phyloP scores from a whole-genome alignment of 1,284 basidiomycete species.

The Lentinula novae-zelandiae region DNA sequence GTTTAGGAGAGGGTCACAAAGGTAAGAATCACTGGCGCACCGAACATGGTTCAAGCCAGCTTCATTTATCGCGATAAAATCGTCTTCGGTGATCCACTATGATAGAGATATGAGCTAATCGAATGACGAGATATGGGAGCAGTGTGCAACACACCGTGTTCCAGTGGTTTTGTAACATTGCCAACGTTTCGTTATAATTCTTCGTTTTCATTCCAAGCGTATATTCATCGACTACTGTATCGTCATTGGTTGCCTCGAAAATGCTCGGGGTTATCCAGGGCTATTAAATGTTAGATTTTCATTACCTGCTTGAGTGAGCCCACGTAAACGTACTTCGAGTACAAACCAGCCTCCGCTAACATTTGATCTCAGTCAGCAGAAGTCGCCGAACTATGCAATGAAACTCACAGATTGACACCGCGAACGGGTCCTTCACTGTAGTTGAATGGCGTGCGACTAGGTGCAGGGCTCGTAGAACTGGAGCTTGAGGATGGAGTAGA shows the following conservation, averaged over 20 bases:
- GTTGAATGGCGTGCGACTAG: constrained; percentile 37
- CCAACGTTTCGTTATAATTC: constrained; percentile 41
- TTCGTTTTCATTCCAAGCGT: constrained; percentile 60
- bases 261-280: constrained; percentile 76
- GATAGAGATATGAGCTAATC: neutral
- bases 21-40: constrained; percentile 25
- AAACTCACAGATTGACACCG: constrained; percentile 60
- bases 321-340: constrained; percentile 48
- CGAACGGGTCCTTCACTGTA: constrained; percentile 51
- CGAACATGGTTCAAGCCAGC: constrained; percentile 79
- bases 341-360: constrained; percentile 63
- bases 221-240: constrained; percentile 64
- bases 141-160: constrained; percentile 36
- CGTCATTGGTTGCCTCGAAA: constrained; percentile 61
- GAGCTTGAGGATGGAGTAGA: constrained; percentile 14
- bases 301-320: neutral
- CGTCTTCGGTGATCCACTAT: constrained; percentile 68
- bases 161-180: constrained; percentile 61
- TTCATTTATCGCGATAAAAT: constrained; percentile 60
- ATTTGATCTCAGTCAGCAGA: constrained; percentile 2
- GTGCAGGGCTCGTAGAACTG: constrained; percentile 6
- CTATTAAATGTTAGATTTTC: constrained; percentile 26
- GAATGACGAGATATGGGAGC: neutral
- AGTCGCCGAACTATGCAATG: neutral
- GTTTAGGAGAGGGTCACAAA: neutral